Base-by-base conservation (phyloP, 306 rosid species). In the Sicyos edulis region DNA sequence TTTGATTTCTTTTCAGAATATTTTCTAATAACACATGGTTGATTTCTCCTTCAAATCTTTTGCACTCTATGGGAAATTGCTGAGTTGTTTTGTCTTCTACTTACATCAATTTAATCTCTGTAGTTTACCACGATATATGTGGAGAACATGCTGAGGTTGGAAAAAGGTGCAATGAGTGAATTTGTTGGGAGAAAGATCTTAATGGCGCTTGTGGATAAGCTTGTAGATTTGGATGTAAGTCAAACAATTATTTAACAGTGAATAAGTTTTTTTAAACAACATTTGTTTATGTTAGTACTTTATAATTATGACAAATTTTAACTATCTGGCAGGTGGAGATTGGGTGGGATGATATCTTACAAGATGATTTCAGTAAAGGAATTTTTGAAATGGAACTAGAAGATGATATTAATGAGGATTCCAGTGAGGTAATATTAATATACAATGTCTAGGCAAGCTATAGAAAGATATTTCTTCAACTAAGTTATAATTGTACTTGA, bases 61-160 rank as follows among this genome's bases (percentile, higher is more conserved):
- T 40, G 45, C 45, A 5, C 45, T 40, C 9, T 40, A 40, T 6
- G 1, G 9, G 45, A 40, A 40, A 40, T 6, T 47, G 54, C 19
- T 64, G 40, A 40, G 29, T 17, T 26, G 20, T 66, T 61, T 19
- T 40, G 45, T 66, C 37, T 20, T 11, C 42, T 11, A 21, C 56
- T 49, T 45, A 20, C 55, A 66, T 49, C 44, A 22, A 22, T 49
- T 15, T 49, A 49, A 49, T 10, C 44, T 4, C 44, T 59, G 81
- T 80, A 91, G 97, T 80, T 75, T 80, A 78, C 84, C 72, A 84
- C 84, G 44, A 60, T 82, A 52, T 93, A 87, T 64, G 89, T 79
- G 61, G 97, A 93, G 84, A 91, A 93, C 86, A 93, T 91, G 99
- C 74, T 93, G 57, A 88, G 32, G 83, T 79, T 93, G 80, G 99